Percentiles rank a stretch among this genome's conserved stretches.
Conservation (phyloP, 306 rosid genomes). For the Cucurbita moschata region DNA sequence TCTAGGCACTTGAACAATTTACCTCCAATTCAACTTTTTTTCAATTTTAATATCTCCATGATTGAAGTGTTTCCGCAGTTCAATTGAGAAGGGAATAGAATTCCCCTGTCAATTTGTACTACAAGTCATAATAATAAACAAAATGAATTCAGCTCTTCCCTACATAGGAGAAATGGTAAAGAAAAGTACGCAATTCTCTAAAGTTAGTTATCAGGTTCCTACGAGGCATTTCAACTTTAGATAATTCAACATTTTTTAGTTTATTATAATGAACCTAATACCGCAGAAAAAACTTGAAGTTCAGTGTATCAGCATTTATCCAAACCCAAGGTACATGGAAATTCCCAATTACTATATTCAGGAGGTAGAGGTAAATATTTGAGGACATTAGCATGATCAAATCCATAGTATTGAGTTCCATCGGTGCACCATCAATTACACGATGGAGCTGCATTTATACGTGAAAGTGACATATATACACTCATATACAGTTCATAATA, state of each 20-base stretch:
- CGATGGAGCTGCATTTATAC: not conserved
- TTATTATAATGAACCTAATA: not conserved
- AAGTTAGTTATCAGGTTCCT: not conserved
- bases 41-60: not conserved
- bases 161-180: not conserved
- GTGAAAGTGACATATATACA: slow-evolving; percentile 3
- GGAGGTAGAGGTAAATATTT: not conserved
- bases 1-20: not conserved
- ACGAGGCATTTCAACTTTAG: not conserved
- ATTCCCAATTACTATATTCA: not conserved
- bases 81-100: not conserved
- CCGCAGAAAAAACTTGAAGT: not conserved
- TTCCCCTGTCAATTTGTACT: not conserved
- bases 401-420: not conserved
- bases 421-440: not conserved
- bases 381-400: not conserved
- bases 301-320: not conserved
- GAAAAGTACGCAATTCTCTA: not conserved
- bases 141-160: not conserved
- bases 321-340: not conserved
- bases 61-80: not conserved
- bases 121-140: not conserved
- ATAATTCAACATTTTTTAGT: not conserved
- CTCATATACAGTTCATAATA: not conserved
- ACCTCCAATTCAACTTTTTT: not conserved